Evolutionary conservation across 2,329 filamentous ascomycete genomes (phyloP).

Genomic region (Venturia carpophila): DNA sequence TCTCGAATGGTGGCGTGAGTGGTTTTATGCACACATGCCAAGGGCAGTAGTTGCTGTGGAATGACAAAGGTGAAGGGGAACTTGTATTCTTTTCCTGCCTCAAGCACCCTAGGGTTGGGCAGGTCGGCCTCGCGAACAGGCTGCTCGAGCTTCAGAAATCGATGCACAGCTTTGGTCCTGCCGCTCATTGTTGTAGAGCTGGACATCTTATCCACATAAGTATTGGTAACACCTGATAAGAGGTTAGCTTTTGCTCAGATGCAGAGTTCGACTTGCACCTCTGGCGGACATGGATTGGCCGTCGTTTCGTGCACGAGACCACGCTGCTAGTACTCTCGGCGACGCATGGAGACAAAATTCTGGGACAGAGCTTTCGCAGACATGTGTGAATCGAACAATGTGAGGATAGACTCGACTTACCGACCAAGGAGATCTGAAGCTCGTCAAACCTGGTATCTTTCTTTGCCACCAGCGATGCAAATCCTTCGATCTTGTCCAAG

Average conservation of each 20-base stretch:
- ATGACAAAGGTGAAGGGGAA: conserved; percentile 59
- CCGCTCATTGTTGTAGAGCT: conserved; percentile 44
- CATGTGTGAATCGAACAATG: neutral
- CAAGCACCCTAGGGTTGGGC: conserved; percentile 47
- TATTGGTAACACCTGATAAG: conserved; percentile 41
- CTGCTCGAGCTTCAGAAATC: conserved; percentile 55
- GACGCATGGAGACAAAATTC: neutral
- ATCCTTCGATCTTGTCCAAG: conserved; percentile 49
- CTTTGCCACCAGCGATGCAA: conserved; percentile 42
- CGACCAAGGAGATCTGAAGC: conserved; percentile 51
- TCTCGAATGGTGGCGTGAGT: conserved; percentile 45
- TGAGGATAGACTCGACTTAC: conserved; percentile 29
- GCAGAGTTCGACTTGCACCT: neutral
- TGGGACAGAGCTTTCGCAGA: too few species aligned
- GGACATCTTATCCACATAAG: conserved; percentile 48
- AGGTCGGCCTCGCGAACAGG: conserved; percentile 48
- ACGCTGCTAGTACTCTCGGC: neutral
- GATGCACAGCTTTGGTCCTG: conserved; percentile 47
- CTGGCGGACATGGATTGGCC: neutral
- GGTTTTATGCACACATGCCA: conserved; percentile 48
- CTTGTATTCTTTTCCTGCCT: conserved; percentile 47
- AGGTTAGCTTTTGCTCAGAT: conserved; percentile 13
- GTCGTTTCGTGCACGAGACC: neutral
- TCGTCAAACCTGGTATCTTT: conserved; percentile 50
- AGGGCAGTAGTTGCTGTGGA: conserved; percentile 52